Evolutionary conservation across 2,329 filamentous ascomycete species (phyloP), one percentile per base, ranked within the genome.

Genomic region (Cadophora gregata): DNA sequence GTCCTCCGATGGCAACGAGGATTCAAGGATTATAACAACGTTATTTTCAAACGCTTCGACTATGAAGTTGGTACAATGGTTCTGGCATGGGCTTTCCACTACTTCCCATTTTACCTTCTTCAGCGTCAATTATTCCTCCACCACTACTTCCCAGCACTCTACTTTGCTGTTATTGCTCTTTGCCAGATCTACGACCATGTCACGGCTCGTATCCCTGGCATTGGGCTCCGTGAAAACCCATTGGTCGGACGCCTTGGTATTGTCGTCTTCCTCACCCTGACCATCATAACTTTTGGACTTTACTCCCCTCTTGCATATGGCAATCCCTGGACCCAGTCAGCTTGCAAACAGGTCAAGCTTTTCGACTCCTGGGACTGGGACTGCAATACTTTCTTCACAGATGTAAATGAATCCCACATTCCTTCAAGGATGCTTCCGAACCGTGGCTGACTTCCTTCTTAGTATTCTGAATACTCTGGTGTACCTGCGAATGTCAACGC

Each of bases 71-170:
- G 96, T 69, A 93, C 89, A 62, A 93, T 89, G 21, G 91, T 97
- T 36, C 86, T 99, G 9, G 96, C 92, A 72, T 99, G 96, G 96
- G 93, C 92, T 58, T 90, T 99, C 79, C 96, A 99, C 81, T 99
- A 97, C 83, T 98, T 99, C 84, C 96, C 96, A 12, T 99, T 99
- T 83, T 99, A 89, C 83, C 86, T 99, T 66, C 98, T 99, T 96
- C 89, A 96, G 78, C 93, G 96, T 74, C 96, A 99, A 81, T 89
- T 99, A 42, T 99, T 99, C 86, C 84, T 99, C 69, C 96, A 99
- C 80, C 96, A 99, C 82, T 99, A 99, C 80, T 96, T 99, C 80
- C 96, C 96, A 0, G 96, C 96, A 1, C 87, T 99, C 16, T 97
- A 97, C 82, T 99, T 99, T 78, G 93, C 92, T 69, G 89, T 99